Base-by-base conservation (phyloP, 306 rosid genomes). In the Quercus gilva region DNA sequence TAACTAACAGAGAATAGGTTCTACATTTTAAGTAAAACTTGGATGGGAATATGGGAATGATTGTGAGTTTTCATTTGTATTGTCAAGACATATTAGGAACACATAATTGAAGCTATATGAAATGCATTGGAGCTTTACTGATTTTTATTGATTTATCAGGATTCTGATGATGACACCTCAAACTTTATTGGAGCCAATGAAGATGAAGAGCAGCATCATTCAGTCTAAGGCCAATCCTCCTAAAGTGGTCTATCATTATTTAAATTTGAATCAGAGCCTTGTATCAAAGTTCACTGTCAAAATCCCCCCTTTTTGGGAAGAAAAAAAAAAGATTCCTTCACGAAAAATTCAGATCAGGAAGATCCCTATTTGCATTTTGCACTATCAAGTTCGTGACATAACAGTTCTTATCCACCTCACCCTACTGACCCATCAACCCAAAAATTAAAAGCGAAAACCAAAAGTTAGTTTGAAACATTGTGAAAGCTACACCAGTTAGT, bases 111-210 rank as follows among this genome's bases (percentile, higher is more conserved):
- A 4, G 1, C 12, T 11, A 4, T 10, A 21, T 59, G 25, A 21
- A 60, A 10, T 20, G 14, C 10, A 25, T 20, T 12, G 74, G 85
- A 82, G 13, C 71, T 61, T n/a, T 10, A 69, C 41, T n/a, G 11
- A 58, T 71, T 37, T 11, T 75, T 41, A 41, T 41, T 64, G 69
- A 5, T 20, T 21, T 71, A 45, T 72, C 86, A 93, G 85, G 90
- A 82, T 60, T 73, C 78, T 59, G 81, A 86, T 74, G 84, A 89
- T 29, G 90, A 79, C 68, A 53, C 78, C 10, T 81, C 85, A n/a
- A 74, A 41, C 60, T 74, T 76, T 17, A 84, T 76, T 1, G 89
- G 70, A 71, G 81, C 85, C 26, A 80, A 83, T 18, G 90, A 85
- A 51, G 86, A 67, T 4, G 89, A 77, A 52, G 70, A 51, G 5